Conservation (phyloP, 352 stramenopile genomes). For the Globisporangium nodosum region DNA sequence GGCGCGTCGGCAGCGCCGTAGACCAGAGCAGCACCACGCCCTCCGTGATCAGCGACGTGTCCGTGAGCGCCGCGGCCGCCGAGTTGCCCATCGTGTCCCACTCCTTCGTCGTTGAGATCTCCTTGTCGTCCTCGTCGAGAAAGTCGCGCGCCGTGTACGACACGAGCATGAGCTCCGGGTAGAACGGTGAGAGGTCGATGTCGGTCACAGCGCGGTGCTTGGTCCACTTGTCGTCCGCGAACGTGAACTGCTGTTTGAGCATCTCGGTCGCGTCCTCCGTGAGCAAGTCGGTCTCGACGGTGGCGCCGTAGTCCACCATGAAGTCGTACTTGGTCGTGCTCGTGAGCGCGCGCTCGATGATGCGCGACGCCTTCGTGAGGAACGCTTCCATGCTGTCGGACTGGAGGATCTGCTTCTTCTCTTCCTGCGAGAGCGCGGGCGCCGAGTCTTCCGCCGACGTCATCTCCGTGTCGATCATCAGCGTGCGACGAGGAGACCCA, state of each 20-base stretch:
- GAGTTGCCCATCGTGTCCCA: slow-evolving; percentile 73
- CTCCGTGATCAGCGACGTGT: slow-evolving; percentile 62
- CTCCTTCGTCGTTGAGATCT: slow-evolving; percentile 45
- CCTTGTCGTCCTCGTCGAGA: slow-evolving; percentile 64
- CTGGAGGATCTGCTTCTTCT: slow-evolving; percentile 63
- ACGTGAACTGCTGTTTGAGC: slow-evolving; percentile 67
- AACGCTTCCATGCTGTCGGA: slow-evolving; percentile 77
- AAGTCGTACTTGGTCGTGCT: slow-evolving; percentile 77
- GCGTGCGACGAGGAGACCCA: slow-evolving; percentile 35
- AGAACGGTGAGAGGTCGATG: slow-evolving; percentile 80
- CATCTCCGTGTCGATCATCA: slow-evolving; percentile 49
- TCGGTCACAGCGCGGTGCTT: slow-evolving; percentile 77
- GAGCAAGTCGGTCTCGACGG: slow-evolving; percentile 52
- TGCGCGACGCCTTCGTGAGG: slow-evolving; percentile 61
- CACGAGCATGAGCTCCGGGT: slow-evolving; percentile 69
- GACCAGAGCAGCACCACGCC: slow-evolving; percentile 84
- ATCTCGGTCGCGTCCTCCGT: slow-evolving; percentile 55
- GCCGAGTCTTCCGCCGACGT: slow-evolving; percentile 16
- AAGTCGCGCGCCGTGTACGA: slow-evolving; percentile 67
- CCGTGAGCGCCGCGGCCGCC: slow-evolving; percentile 34
- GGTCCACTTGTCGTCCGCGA: slow-evolving; percentile 79
- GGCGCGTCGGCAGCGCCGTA: slow-evolving; percentile 66
- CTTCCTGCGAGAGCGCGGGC: slow-evolving; percentile 37
- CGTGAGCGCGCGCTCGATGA: slow-evolving; percentile 79
- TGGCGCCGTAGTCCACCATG: slow-evolving; percentile 80